A percentile compares a stretch with the other conserved stretches of the same genome.
phyloP scores from a whole-genome alignment of 2,329 filamentous ascomycete species.

The Microdochium nivale region DNA sequence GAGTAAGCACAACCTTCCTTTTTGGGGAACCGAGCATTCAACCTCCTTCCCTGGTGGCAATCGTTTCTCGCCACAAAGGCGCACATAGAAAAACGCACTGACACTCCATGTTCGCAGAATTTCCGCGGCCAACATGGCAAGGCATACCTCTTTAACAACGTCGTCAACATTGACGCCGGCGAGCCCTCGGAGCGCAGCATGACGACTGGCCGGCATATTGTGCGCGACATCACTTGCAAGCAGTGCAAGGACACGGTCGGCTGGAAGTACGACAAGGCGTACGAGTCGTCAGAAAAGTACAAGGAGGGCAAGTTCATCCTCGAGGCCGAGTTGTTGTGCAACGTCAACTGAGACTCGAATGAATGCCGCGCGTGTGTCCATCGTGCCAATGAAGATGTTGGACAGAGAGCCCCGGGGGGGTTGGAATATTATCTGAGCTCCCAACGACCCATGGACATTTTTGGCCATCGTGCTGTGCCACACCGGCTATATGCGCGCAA shows the following conservation, averaged over 20 bases:
- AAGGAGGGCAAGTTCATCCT: slow-evolving; percentile 98
- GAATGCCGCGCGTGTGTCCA: too few relatives aligned
- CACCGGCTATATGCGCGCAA: too few relatives aligned
- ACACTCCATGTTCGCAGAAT: slow-evolving; percentile 49
- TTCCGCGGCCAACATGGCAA: slow-evolving; percentile 98
- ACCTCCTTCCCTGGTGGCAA: slow-evolving; percentile 4
- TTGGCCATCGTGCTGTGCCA: too few relatives aligned
- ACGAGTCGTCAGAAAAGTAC: slow-evolving; percentile 87
- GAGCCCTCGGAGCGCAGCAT: slow-evolving; percentile 93
- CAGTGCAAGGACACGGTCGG: slow-evolving; percentile 91
- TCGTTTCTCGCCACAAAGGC: not conserved
- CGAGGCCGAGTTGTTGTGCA: slow-evolving; percentile 81
- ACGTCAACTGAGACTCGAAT: slow-evolving; percentile 53
- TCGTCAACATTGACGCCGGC: slow-evolving; percentile 81
- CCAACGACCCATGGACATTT: too few relatives aligned
- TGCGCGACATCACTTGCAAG: slow-evolving; percentile 84
- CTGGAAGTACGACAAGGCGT: slow-evolving; percentile 99
- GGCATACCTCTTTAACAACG: slow-evolving; percentile 88
- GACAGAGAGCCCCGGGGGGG: too few relatives aligned
- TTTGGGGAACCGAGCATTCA: slow-evolving; percentile 2
- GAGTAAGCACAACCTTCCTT: slow-evolving; percentile 46
- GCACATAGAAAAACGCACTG: not conserved
- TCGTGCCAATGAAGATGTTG: too few relatives aligned
- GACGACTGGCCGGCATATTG: slow-evolving; percentile 92
- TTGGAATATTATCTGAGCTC: too few relatives aligned